A percentile compares a stretch with the other conserved stretches of the same genome.
These are phyloP conservation scores for Aspergillus affinis DNA, from an alignment of 495 filamentous ascomycete species.

Conservation along the genomic window DNA sequence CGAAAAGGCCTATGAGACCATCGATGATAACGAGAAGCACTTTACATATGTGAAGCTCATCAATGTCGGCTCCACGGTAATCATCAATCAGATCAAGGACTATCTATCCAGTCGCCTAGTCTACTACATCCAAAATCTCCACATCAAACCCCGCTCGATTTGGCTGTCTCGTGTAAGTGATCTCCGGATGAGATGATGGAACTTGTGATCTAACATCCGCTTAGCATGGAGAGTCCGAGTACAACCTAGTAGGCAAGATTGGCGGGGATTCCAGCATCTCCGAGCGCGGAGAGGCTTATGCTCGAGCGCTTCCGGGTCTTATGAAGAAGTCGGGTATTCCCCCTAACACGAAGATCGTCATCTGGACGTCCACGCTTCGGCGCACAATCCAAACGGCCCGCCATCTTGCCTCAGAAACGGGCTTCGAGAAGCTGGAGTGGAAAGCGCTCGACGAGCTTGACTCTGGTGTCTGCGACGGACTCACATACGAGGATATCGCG, in stretches of 20 bases:
- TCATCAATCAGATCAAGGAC: conserved; percentile 96
- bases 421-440: conserved; percentile 93
- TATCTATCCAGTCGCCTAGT: conserved; percentile 94
- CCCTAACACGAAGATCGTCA: conserved; percentile 76
- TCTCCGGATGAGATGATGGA: neutral
- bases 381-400: conserved; percentile 91
- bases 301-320: conserved; percentile 74
- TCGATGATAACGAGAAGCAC: conserved; percentile 79
- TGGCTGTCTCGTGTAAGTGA: conserved; percentile 87
- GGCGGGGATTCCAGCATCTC: conserved; percentile 90
- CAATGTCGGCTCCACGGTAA: conserved; percentile 89
- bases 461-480: conserved; percentile 91
- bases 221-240: conserved; percentile 91
- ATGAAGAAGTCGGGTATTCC: conserved; percentile 75
- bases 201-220: conserved; percentile 6
- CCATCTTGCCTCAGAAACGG: conserved; percentile 61
- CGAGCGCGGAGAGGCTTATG: conserved; percentile 82
- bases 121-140: conserved; percentile 97
- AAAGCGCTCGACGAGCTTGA: conserved; percentile 98
- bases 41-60: conserved; percentile 96
- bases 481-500: conserved; percentile 93
- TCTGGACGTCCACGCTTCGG: conserved; percentile 95
- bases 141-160: conserved; percentile 95
- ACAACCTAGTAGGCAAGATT: conserved; percentile 83
- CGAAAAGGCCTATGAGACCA: conserved; percentile 91